Evolutionary conservation across 345 rosid genomes (phyloP).

Genomic region (Tarenaya hassleriana): DNA sequence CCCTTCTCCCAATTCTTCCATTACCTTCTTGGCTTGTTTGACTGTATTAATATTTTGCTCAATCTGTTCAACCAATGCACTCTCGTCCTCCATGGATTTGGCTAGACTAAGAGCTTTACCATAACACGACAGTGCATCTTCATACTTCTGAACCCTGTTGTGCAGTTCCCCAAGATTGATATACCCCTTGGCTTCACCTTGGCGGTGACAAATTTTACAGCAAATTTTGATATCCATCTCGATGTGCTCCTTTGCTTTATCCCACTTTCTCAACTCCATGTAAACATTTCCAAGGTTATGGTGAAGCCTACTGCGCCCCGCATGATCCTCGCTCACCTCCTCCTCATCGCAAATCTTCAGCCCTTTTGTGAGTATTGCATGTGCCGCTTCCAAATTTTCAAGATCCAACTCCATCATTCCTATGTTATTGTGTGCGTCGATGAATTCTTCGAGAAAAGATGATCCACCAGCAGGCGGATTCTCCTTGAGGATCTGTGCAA

Average conservation of each 20-base stretch:
- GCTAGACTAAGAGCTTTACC: constrained; percentile 69
- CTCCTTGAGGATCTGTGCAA: constrained; percentile 56
- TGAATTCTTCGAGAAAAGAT: constrained; percentile 72
- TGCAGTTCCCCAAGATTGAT: constrained; percentile 90
- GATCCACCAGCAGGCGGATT: constrained; percentile 47
- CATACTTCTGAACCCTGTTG: constrained; percentile 65
- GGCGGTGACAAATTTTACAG: constrained; percentile 54
- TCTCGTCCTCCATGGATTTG: constrained; percentile 90
- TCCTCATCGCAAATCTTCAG: constrained; percentile 81
- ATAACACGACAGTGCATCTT: constrained; percentile 67
- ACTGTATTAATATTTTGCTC: constrained; percentile 55
- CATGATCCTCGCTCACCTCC: constrained; percentile 68
- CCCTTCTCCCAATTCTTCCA: constrained; percentile 66
- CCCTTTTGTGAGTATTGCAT: constrained; percentile 49
- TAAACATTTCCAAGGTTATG: constrained; percentile 83
- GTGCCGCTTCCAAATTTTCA: constrained; percentile 72
- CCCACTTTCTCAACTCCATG: constrained; percentile 68
- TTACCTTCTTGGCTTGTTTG: constrained; percentile 54
- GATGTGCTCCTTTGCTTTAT: constrained; percentile 59
- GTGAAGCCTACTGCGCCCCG: constrained; percentile 79
- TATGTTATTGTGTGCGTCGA: constrained; percentile 84
- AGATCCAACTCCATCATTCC: constrained; percentile 90
- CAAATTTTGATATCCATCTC: constrained; percentile 80
- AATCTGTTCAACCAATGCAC: constrained; percentile 56
- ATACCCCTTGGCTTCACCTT: constrained; percentile 95